Base-by-base conservation (phyloP, 805 yeast genomes). In the Zygoascus ofunaensis region DNA sequence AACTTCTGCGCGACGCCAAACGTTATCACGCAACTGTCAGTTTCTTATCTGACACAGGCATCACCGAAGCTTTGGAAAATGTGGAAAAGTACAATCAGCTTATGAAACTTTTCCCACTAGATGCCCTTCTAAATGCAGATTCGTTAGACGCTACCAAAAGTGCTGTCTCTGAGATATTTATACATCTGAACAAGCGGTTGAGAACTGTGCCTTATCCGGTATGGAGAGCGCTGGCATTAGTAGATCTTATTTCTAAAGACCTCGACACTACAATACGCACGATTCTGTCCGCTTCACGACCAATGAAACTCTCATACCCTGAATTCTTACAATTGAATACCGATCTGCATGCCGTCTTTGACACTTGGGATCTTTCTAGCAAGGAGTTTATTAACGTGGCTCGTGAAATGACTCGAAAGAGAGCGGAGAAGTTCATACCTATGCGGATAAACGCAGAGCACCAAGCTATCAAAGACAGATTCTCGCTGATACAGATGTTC, bases 1-100 rank as follows among this genome's bases (percentile, higher is more conserved):
- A 73, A 1, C 65, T 83, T 0, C 66, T 89, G 44, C 74, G 76
- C 47, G 64, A 71, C 14, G 87, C 87, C 2, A 87, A 84, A 52
- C 69, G 97, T 50, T 84, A 80, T 56, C 94, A 84, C 57, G 80
- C 86, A 1, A 80, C 89, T 0, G 74, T 77, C n/a, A 72, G 82
- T 30, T 81, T 84, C 54, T 65, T 74, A 28, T 75, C 86, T 4
- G 94, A 85, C 55, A 77, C 82, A 2, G 85, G 86, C 0, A 61
- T 90, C 18, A 50, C 55, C n/a, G 79, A 76, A 22, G 76, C 82
- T 14, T 49, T 76, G 10, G 64, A 65, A 3, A 61, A 62, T 19
- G 75, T 87, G 0, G 63, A 66, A 10, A 67, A 70, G n/a, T 79
- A 79, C 56, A 80, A 79, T 50, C 73, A 74, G 5, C 64, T 90